These are phyloP conservation scores for Russula brevipes DNA, from an alignment of 768 basidiomycete genomes.

Conservation along the genomic window DNA sequence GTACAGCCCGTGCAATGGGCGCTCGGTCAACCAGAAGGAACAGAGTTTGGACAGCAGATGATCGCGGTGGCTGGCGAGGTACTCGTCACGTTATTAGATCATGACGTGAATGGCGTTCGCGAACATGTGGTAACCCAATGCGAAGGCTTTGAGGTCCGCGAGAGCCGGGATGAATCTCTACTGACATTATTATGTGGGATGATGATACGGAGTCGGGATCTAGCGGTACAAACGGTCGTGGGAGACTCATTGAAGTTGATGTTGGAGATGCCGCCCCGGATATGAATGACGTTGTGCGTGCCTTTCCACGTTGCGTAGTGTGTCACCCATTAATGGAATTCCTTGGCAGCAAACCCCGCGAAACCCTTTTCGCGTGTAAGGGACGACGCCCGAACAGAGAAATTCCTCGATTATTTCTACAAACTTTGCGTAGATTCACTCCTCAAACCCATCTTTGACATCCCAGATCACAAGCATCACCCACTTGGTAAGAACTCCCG, in stretches of 20 bases:
- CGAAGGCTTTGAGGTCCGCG: slow-evolving; percentile 54
- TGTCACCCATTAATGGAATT: slow-evolving; percentile 3
- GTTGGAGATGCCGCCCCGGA: slow-evolving; percentile 63
- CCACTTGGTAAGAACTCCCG: slow-evolving; percentile 25
- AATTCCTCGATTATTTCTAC: slow-evolving; percentile 92
- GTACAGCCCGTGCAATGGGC: slow-evolving; percentile 94
- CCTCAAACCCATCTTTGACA: slow-evolving; percentile 69
- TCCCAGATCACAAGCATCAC: slow-evolving; percentile 60
- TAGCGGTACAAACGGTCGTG: slow-evolving; percentile 86
- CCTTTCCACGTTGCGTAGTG: neutral
- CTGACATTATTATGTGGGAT: slow-evolving; percentile 70
- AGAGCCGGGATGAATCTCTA: slow-evolving; percentile 67
- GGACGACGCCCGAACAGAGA: slow-evolving; percentile 82
- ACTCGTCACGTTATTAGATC: slow-evolving; percentile 78
- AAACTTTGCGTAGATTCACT: slow-evolving; percentile 73
- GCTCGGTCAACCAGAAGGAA: slow-evolving; percentile 59
- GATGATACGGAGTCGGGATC: slow-evolving; percentile 71
- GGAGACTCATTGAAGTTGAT: slow-evolving; percentile 81
- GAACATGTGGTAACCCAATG: slow-evolving; percentile 79
- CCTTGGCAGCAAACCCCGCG: slow-evolving; percentile 13
- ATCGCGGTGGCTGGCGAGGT: slow-evolving; percentile 84
- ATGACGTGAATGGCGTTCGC: slow-evolving; percentile 84
- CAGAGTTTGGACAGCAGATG: slow-evolving; percentile 47
- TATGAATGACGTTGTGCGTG: slow-evolving; percentile 26
- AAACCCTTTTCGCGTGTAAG: slow-evolving; percentile 55